Base-by-base conservation (phyloP, 306 rosid species). In the Cucurbita argyrosperma region DNA sequence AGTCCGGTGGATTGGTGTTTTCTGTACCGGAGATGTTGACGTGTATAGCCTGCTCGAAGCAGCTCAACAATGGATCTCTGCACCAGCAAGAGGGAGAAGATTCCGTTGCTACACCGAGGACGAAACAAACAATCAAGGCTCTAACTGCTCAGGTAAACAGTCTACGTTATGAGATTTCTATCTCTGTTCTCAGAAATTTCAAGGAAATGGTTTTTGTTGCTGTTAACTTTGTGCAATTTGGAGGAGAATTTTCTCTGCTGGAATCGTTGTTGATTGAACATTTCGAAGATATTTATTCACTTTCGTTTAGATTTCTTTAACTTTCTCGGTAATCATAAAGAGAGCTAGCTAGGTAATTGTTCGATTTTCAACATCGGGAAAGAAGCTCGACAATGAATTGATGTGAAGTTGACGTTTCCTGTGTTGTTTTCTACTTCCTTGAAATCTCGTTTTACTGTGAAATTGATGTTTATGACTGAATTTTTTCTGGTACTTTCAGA, bases 1-100 rank as follows among this genome's bases (percentile, higher is more conserved):
- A 81, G 52, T 62, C 74, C 64, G 60, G 72, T 59, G 62, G 75
- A 70, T 14, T 81, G 50, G 18, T n/a, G 39, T 43, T 23, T 73
- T 61, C 42, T 61, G 66, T 77, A 59, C 82, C 78, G 70, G 76
- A 79, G 81, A 94, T 91, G 99, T 82, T 94, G 88, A 91, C 92
- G 77, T 94, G 99, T 85, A 88, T 91, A 65, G 88, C 99, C 5
- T 91, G 99, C 88, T 85, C 97, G 19, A 89, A 94, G 88, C 91
- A 89, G 75, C 96, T 89, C 68, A 88, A 80, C 74, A 85, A 91
- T 82, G 95, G 97, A 91, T 94, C 99, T 91, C 92, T 88, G 74
- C 86, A 61, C 54, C 95, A 26, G 26, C 85, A 80, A 68, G 91
- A 88, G 6, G 96, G 87, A 7, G 92, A 89, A 57, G 90, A 90